phyloP scores from a whole-genome alignment of 78 protist genomes.

The Pigoraptor vietnamica region DNA sequence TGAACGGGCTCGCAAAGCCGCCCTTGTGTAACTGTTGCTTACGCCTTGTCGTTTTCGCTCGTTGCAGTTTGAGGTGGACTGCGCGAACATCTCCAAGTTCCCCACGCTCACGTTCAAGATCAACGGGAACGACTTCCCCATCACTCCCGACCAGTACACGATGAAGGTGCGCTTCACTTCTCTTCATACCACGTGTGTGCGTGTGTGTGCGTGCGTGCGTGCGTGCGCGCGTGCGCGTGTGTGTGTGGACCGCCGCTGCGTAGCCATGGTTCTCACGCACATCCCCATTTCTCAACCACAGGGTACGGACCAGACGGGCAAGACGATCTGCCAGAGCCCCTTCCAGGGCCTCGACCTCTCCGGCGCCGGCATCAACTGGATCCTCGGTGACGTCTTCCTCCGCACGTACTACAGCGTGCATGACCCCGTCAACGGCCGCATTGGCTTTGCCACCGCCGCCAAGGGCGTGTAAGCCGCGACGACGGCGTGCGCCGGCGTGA shows the following conservation, averaged over 20 bases:
- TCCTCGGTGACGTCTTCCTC: constrained; percentile 96
- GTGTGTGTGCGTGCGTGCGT: neutral
- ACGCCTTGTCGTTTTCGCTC: too few relatives aligned
- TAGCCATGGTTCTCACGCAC: neutral
- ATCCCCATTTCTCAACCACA: neutral
- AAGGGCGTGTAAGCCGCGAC: neutral
- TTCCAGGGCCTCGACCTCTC: constrained; percentile 73
- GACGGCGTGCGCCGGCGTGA: too few relatives aligned
- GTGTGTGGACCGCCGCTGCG: neutral
- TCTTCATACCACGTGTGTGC: neutral
- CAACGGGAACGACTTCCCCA: constrained; percentile 59
- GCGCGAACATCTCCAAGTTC: constrained; percentile 49
- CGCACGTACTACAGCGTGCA: constrained; percentile 81
- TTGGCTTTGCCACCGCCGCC: constrained; percentile 58
- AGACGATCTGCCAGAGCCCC: constrained; percentile 79
- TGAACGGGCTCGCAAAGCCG: too few relatives aligned
- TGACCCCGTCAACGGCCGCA: constrained; percentile 64
- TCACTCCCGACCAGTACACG: constrained; percentile 80
- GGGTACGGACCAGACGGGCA: neutral
- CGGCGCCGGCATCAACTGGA: constrained; percentile 67
- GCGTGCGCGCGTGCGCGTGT: neutral
- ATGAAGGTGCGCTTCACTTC: constrained; percentile 53
- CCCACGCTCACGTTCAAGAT: constrained; percentile 68
- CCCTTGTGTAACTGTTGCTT: too few relatives aligned
- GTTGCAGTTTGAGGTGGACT: constrained; percentile 38